Base-by-base conservation (phyloP, 495 filamentous ascomycete species). In the Clavariopsis aquatica region DNA sequence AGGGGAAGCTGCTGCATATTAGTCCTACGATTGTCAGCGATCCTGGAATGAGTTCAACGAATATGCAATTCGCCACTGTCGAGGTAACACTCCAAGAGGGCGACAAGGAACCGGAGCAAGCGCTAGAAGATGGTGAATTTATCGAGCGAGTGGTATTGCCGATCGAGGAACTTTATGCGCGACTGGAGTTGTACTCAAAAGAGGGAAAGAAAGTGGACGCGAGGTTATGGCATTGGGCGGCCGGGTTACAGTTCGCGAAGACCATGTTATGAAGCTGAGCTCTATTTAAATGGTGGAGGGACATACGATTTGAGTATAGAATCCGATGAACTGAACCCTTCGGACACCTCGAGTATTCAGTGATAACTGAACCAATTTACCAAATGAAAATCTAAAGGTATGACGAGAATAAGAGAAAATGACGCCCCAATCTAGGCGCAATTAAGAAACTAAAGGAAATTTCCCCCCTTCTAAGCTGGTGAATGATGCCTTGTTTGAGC, bases 1-100 rank as follows among this genome's bases (percentile, higher is more conserved):
- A 91, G 29, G 92, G 89, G 19, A 69, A 60, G 59, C 72, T 74
- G 60, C 76, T 82, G 45, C 81, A 88, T 72, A 83, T 83, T 9
- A 90, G 87, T 59, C 84, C 87, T 28, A 66, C 65, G 10, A 69
- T 75, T 72, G 58, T 65, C 19, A 69, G 62, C 54, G 74, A 78
- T 62, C 75, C 75, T n/a, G 75, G 75, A 15, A 73, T 76, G 72
- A 75, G 70, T 17, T 72, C 69, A 0, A 73, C 75, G 36, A 77
- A 77, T 52, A 76, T 77, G 75, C 72, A 74, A 63, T 64, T 75
- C 31, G 75, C 73, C 23, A 73, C 70, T 28, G 66, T 77, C 1
- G 73, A 77, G 57, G 72, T 77, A 31, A 60, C 70, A 15, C 46
- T 77, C 15, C 70, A 69, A 46, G 75, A 77, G 56, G 73, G 71